A percentile compares a stretch with the other conserved stretches of the same genome.
phyloP scores from a whole-genome alignment of 805 yeast species.

The Blastobotrys robertii region DNA sequence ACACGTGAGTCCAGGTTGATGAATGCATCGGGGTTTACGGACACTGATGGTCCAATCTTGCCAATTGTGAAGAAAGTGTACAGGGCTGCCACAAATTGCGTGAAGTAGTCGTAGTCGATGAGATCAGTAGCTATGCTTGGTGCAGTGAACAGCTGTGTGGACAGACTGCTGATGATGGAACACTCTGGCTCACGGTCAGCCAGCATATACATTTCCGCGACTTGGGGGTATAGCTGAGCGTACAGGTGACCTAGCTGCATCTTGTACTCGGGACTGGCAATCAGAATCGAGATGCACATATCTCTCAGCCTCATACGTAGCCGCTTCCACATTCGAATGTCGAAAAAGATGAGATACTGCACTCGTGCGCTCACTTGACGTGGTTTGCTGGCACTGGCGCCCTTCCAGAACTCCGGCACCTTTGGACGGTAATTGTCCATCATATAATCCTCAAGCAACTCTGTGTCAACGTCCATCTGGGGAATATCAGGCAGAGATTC shows the following conservation, averaged over 20 bases:
- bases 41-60: conserved; percentile 36
- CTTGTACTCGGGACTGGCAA: conserved; percentile 49
- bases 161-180: conserved; percentile 60
- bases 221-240: conserved; percentile 69
- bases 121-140: conserved; percentile 67
- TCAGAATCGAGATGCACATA: conserved; percentile 52
- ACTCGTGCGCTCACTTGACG: conserved; percentile 29
- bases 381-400: neutral
- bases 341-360: conserved; percentile 54
- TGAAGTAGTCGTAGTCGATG: conserved; percentile 52
- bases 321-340: conserved; percentile 61
- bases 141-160: conserved; percentile 83
- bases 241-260: conserved; percentile 63
- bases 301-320: conserved; percentile 51
- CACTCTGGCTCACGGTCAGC: conserved; percentile 84
- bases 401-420: neutral
- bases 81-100: conserved; percentile 51
- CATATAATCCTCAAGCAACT: neutral
- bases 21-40: conserved; percentile 26
- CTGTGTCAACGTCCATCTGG: neutral
- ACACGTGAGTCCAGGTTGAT: conserved; percentile 31
- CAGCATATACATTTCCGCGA: conserved; percentile 58
- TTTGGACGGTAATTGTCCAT: too few species aligned
- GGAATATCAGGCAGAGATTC: conserved; percentile 1
- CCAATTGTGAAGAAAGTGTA: conserved; percentile 53